These are phyloP conservation scores for Venturiaceae sp. DNA, from an alignment of 2,329 filamentous ascomycete genomes.

Conservation along the genomic window DNA sequence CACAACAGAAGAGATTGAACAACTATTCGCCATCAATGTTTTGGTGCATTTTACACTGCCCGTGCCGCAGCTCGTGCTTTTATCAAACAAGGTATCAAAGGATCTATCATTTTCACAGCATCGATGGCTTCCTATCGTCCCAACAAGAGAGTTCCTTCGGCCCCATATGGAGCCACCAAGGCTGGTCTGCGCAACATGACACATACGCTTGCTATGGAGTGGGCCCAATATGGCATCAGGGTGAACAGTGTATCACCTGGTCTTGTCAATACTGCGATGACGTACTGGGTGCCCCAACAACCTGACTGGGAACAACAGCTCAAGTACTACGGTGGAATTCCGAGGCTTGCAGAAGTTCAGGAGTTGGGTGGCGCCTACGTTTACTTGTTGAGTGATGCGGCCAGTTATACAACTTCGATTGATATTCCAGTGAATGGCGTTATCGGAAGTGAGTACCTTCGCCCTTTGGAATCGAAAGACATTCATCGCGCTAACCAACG, in stretches of 20 bases:
- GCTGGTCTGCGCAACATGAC: conserved; percentile 35
- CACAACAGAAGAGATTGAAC: conserved; percentile 36
- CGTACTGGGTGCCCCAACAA: conserved; percentile 37
- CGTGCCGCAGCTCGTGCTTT: conserved; percentile 33
- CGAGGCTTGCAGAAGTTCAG: conserved; percentile 40
- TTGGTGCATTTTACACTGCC: conserved; percentile 35
- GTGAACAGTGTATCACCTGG: conserved; percentile 28
- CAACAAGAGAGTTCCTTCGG: conserved; percentile 26
- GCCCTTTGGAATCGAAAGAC: no score
- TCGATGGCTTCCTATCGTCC: conserved; percentile 38
- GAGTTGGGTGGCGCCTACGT: conserved; percentile 49
- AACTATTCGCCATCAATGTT: conserved; percentile 34
- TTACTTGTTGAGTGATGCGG: conserved; percentile 44
- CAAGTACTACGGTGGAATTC: conserved; percentile 50
- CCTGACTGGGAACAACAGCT: conserved; percentile 48
- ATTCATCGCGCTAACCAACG: no score
- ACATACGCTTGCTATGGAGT: conserved; percentile 30
- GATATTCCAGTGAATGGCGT: conserved; percentile 42
- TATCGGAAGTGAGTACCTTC: no score
- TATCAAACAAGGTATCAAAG: conserved; percentile 34
- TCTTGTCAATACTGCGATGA: conserved; percentile 27
- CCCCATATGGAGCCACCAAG: conserved; percentile 35
- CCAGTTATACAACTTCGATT: conserved; percentile 41
- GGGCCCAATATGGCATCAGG: conserved; percentile 26
- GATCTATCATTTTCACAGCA: conserved; percentile 36